Conservation (phyloP, 139 green algal species). For the Tetradesmus obliquus region DNA sequence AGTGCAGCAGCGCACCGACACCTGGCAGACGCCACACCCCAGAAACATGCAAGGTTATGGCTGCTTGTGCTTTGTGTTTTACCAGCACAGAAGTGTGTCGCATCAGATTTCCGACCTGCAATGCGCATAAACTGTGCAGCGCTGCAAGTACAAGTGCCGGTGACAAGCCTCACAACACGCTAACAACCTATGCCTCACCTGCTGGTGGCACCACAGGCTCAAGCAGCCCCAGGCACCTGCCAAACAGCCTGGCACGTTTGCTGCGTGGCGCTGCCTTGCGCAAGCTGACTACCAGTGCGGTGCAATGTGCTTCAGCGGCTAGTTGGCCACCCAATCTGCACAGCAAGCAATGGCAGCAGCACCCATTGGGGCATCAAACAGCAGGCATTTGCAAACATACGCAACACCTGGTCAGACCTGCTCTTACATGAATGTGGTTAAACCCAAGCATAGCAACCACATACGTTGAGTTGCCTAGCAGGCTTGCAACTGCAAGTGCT, state of each 20-base stretch:
- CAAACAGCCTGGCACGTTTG: constrained; percentile 38
- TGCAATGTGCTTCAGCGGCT: constrained; percentile 21
- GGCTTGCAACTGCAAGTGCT: too few species aligned
- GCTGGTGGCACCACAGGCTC: constrained; percentile 14
- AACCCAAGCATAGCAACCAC: neutral
- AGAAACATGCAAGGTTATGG: neutral
- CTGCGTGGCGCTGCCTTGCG: constrained; percentile 5
- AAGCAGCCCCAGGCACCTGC: constrained; percentile 28
- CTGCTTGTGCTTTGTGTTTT: neutral
- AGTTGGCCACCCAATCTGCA: neutral
- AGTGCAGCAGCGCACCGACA: constrained; percentile 3
- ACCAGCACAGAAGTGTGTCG: neutral
- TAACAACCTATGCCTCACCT: neutral
- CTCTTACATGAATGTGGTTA: too few species aligned
- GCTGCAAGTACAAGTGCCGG: neutral
- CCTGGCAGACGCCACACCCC: neutral
- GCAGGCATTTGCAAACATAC: neutral
- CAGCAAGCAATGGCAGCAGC: neutral
- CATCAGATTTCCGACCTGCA: too few species aligned
- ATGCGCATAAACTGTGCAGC: neutral
- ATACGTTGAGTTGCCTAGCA: too few species aligned
- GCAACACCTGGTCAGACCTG: too few species aligned
- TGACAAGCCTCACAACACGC: neutral
- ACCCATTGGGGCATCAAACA: neutral
- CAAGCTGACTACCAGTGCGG: constrained; percentile 10